Base-by-base conservation (phyloP, 2,329 filamentous ascomycete species). In the Helotiales sp. region DNA sequence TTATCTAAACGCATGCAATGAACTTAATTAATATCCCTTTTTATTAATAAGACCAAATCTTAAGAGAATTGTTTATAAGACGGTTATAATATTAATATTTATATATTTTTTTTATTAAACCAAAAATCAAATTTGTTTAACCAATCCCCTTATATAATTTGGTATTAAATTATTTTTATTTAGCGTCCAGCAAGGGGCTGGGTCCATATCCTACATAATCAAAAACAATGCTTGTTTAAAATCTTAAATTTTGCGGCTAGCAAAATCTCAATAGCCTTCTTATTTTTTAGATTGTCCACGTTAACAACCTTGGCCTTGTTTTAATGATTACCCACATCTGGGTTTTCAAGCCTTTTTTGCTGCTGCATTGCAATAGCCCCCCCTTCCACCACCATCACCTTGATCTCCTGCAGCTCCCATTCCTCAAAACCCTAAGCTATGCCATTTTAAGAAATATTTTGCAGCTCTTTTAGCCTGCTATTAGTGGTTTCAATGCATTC, bases 91-190 rank as follows among this genome's bases (percentile, higher is more conserved):
- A 73, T 70, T 61, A 32, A 71, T 20, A 73, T 68, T 28, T 26
- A 63, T 34, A 73, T 30, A 28, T 72, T 66, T 60, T 70, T 69
- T 62, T 73, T 64, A 45, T 73, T 71, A 37, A 73, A 15, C 71
- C 70, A 72, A 65, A 47, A 66, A 65, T 71, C 63, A 15, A 50
- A 68, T 64, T 61, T 70, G 67, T 72, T 70, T 66, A 40, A 61
- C 69, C 61, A 50, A 67, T 68, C 50, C 1, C 70, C 67, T 66
- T 43, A 70, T 70, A 72, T 66, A 63, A 72, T 24, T 69, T 54
- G 61, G 64, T 73, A 73, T 20, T 70, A n/a, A 22, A 65, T 66
- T 70, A 58, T 66, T 55, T 50, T 61, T 67, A 64, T 67, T 65
- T 69, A 65, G 65, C 55, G 67, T 69, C 61, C 58, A 66, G 57